Evolutionary conservation across 1,284 basidiomycete genomes (phyloP), one percentile per base, ranked within the genome.

Genomic region (Papiliotrema fonsecae): DNA sequence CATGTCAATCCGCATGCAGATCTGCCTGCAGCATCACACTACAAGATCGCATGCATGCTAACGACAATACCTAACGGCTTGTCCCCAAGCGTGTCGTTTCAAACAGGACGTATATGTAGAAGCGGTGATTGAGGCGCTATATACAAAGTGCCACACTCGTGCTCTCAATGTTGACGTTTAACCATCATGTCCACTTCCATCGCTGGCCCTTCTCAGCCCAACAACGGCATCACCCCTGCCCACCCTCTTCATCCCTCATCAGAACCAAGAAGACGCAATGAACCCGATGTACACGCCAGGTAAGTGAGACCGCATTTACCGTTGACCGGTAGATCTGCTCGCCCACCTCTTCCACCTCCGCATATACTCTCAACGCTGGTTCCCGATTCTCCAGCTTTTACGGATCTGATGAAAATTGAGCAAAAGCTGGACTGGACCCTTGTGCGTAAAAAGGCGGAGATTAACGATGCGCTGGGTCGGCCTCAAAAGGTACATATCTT

Each of bases 371-470:
- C 67, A 27, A 50, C 57, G 6, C 65, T 73, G 31, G 70, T 92
- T 61, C 79, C 85, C 18, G 86, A 94, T 72, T 88, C 88, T 21
- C 79, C 79, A 47, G 87, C 94, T 79, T 97, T 97, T 72, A 80
- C 83, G 50, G 83, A 88, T 62, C 77, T 97, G 27, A 76, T 93
- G 40, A 84, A 87, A 52, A 87, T 90, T 79, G 93, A 97, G 72
- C 81, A 87, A 54, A 88, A 86, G 69, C 78, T 97, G 10, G 93
- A 97, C 73, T 97, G 94, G 94, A 94, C 89, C 5, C 84, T 96
- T 74, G 83, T 84, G 59, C 78, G 94, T 57, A 96, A 96, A 72
- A 83, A 82, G 57, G 86, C 87, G 11, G 94, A 97, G 67, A 83
- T 94, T 36, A 85, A 88, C 64, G 91, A 96, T 68, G 82, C 87